These are phyloP conservation scores for Trichoderma sp. DNA, from an alignment of 2,329 filamentous ascomycete species.

Conservation along the genomic window DNA sequence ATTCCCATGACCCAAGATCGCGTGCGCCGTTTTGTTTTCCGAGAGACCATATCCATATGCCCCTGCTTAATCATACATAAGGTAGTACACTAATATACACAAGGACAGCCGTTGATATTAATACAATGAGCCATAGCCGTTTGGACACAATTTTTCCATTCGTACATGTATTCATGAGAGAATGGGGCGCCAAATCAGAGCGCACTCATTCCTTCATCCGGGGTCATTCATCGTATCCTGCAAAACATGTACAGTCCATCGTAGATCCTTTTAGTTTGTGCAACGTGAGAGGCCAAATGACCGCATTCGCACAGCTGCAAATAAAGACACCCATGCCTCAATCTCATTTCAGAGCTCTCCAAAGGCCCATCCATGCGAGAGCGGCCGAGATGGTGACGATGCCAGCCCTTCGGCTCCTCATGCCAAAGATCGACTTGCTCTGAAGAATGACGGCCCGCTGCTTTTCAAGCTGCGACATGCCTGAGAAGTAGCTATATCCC, in stretches of 20 bases:
- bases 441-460: slow-evolving; percentile 64
- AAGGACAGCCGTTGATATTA: neutral
- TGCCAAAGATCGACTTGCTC: slow-evolving; percentile 68
- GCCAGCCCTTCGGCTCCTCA: slow-evolving; percentile 65
- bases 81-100: slow-evolving; percentile 1
- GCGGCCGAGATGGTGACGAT: slow-evolving; percentile 66
- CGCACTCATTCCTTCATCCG: neutral
- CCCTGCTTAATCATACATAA: neutral
- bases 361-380: slow-evolving; percentile 68
- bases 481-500: slow-evolving; percentile 74
- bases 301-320: too few relatives aligned
- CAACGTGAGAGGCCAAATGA: neutral
- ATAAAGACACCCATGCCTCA: neutral
- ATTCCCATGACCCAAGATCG: neutral
- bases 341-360: slow-evolving; percentile 58
- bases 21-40: neutral
- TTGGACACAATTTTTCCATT: neutral
- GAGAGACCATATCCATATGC: neutral
- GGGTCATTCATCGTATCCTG: neutral
- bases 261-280: neutral
- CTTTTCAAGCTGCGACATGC: slow-evolving; percentile 66
- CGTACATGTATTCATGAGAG: neutral
- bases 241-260: neutral
- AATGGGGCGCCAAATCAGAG: neutral
- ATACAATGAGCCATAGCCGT: neutral